These are phyloP conservation scores for Flammula alnicola DNA, from an alignment of 1,284 basidiomycete genomes.

Conservation along the genomic window DNA sequence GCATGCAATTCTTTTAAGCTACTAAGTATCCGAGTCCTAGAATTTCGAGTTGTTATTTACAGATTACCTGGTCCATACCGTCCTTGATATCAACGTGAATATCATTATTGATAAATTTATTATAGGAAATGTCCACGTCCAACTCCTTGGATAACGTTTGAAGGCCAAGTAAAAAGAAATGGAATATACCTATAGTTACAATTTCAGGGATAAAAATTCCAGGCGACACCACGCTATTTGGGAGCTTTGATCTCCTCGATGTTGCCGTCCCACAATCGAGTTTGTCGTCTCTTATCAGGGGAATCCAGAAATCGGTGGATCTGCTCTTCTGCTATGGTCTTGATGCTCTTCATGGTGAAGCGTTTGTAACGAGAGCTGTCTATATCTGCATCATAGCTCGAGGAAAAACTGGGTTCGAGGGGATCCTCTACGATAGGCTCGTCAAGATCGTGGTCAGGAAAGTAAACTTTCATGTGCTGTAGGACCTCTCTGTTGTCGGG, in stretches of 20 bases:
- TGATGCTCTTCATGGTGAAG: conserved; percentile 71
- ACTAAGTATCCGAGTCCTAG: too few species aligned
- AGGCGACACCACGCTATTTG: neutral
- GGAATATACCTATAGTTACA: too few species aligned
- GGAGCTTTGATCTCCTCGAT: conserved; percentile 74
- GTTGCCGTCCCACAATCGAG: conserved; percentile 89
- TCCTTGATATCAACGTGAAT: too few species aligned
- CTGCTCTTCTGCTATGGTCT: conserved; percentile 80
- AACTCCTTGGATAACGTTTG: too few species aligned
- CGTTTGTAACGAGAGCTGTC: neutral
- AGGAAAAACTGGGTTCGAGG: neutral
- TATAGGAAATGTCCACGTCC: too few species aligned
- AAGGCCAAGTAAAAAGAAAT: too few species aligned
- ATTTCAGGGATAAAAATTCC: neutral
- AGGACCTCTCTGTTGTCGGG: conserved; percentile 88
- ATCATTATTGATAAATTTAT: too few species aligned
- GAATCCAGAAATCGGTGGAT: conserved; percentile 31
- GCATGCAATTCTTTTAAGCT: too few species aligned
- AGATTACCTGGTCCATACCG: too few species aligned
- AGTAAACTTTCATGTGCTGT: conserved; percentile 86
- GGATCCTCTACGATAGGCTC: conserved; percentile 74
- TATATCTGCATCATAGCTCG: neutral
- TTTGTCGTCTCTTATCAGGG: conserved; percentile 49
- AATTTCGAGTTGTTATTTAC: too few species aligned
- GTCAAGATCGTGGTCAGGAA: conserved; percentile 92